Conservation (phyloP, 352 stramenopile species). For the Phytophthora pluvialis region DNA sequence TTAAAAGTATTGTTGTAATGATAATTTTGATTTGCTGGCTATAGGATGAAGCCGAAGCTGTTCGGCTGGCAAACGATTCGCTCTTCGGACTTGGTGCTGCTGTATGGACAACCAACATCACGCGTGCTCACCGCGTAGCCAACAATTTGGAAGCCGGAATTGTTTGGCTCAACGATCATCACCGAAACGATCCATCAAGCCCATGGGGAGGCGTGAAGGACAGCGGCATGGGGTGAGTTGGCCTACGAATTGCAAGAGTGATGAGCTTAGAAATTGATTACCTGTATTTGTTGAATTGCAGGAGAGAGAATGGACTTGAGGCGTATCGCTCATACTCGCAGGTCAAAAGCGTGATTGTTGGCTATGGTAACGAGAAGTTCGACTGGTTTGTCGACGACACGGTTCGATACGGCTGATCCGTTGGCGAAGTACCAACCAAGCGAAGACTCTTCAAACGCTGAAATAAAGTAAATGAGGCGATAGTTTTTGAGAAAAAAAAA, state of each 20-base stretch:
- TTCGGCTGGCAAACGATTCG: conserved; percentile 81
- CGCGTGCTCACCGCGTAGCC: conserved; percentile 82
- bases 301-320: conserved; percentile 87
- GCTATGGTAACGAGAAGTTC: conserved; percentile 65
- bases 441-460: too few species aligned
- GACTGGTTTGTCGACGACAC: conserved; percentile 78
- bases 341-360: conserved; percentile 74
- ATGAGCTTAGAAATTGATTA: background rate
- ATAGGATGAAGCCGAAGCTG: conserved; percentile 72
- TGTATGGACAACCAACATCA: conserved; percentile 87
- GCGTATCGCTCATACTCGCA: conserved; percentile 79
- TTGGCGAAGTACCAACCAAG: background rate
- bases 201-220: conserved; percentile 79
- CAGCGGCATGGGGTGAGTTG: conserved; percentile 60
- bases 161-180: conserved; percentile 91
- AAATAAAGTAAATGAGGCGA: too few species aligned
- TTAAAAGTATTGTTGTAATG: conserved; percentile 30
- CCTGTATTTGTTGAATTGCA: conserved; percentile 26
- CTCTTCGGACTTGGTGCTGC: conserved; percentile 83
- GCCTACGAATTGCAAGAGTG: background rate
- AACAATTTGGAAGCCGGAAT: conserved; percentile 88
- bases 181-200: conserved; percentile 61
- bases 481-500: too few species aligned
- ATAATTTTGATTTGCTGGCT: conserved; percentile 21
- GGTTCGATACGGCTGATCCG: conserved; percentile 59